Percentiles rank a stretch among this genome's conserved stretches.
Evolutionary conservation across 495 filamentous ascomycete species (phyloP).

Genomic region (Echria macrotheca): DNA sequence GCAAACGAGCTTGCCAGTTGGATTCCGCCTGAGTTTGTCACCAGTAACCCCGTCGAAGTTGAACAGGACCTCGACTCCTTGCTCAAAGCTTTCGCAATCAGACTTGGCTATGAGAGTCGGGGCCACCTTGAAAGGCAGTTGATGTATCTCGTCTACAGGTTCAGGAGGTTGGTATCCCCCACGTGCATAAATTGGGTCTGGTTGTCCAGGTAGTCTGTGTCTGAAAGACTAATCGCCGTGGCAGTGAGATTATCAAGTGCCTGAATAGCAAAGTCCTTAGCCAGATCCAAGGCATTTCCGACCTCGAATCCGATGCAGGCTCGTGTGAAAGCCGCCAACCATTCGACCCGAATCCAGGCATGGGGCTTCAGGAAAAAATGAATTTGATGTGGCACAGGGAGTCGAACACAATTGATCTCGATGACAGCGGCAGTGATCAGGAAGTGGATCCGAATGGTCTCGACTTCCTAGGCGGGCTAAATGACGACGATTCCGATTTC

Average conservation of each 20-base stretch:
- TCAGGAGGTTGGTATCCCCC: not conserved
- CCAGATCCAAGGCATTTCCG: too few relatives aligned
- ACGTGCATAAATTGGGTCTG: not conserved
- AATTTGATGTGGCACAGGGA: not conserved
- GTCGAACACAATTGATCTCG: not conserved
- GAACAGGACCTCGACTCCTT: not conserved
- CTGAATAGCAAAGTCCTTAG: not conserved
- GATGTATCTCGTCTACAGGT: slow-evolving; percentile 2
- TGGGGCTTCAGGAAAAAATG: not conserved
- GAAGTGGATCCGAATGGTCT: not conserved
- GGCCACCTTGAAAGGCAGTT: not conserved
- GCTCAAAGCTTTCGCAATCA: not conserved
- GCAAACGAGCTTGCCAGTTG: not conserved
- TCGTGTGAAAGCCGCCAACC: too few relatives aligned
- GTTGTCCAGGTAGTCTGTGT: not conserved
- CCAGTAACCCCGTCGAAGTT: not conserved
- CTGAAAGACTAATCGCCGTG: too few relatives aligned
- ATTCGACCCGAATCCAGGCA: not conserved
- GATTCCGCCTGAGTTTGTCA: not conserved
- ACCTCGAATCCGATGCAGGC: too few relatives aligned
- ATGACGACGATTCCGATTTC: too few relatives aligned
- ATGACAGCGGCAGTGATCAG: not conserved
- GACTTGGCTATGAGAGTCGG: not conserved
- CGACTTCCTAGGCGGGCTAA: too few relatives aligned
- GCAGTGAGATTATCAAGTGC: not conserved